Base-by-base conservation (phyloP, 2,329 filamentous ascomycete species). In the Lachnum nothofagi region DNA sequence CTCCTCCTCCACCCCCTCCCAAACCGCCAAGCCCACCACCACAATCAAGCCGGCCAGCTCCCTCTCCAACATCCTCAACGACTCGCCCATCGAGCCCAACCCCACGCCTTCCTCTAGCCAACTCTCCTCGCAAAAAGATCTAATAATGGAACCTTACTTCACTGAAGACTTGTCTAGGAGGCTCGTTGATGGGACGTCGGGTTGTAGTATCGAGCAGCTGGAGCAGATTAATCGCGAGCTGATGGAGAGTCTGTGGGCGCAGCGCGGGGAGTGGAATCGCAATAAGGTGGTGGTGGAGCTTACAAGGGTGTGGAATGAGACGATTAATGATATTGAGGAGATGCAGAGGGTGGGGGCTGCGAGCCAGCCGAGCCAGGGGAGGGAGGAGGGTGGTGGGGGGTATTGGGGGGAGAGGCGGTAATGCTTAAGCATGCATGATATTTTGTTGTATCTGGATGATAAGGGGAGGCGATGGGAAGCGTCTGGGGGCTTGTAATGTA, bases 161-260 rank as follows among this genome's bases (percentile, higher is more conserved):
- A 38, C 61, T 9, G 51, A 58, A 1, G 50, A 58, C 22, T 22
- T 65, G 9, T 43, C 62, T 1, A 46, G 35, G 10, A 47, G 49
- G 16, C 50, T 66, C 1, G 58, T 60, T 1, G 53, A 57, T 20
- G 56, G 59, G 20, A 60, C 59, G 17, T 63, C 59, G 24, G 63
- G 63, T 2, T 64, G 57, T 25, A 60, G 85, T 0, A 87, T 98
- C 44, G 93, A 98, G 70, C 91, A 98, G 67, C 73, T 98, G 17
- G 91, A 97, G 72, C 91, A 97, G 68, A 84, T 96, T 65, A 91
- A 91, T 66, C 85, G 90, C 6, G 82, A 85, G 57, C 73, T 97
- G 55, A 97, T 97, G 91, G 86, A 91, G 52, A 82, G 84, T 55
- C 79, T 97, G 38, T 98, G 93, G 93, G 77, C 76, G 52, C 79